Conservation (phyloP, 2,329 filamentous ascomycete genomes). For the Calonectria pseudoreteaudii region DNA sequence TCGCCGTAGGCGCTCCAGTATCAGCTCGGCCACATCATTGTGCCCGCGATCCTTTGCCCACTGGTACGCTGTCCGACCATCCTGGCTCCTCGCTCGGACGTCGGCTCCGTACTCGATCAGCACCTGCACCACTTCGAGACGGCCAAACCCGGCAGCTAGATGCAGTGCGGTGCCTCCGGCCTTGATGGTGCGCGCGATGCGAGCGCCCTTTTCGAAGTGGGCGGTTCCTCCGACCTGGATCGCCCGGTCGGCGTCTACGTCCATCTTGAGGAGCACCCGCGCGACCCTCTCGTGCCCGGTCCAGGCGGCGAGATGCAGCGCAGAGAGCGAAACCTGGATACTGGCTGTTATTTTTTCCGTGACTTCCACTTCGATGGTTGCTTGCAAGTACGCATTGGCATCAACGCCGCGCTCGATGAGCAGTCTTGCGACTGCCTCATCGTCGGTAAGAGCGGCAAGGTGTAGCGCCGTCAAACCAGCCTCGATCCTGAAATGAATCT, state of each 20-base stretch:
- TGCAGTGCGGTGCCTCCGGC: background rate
- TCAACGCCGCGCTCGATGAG: background rate
- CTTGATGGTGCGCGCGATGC: background rate
- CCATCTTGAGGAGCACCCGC: background rate
- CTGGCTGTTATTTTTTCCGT: background rate
- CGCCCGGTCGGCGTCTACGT: background rate
- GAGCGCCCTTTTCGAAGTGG: background rate
- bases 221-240: background rate
- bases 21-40: background rate
- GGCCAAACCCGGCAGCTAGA: background rate
- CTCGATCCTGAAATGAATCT: background rate
- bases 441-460: background rate
- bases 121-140: background rate
- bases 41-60: background rate
- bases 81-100: background rate
- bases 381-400: background rate
- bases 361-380: background rate
- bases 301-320: background rate
- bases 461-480: background rate
- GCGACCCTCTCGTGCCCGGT: background rate
- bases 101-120: background rate
- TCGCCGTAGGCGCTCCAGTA: background rate
- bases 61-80: background rate
- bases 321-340: background rate
- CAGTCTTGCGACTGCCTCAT: background rate